Evolutionary conservation across 2,329 filamentous ascomycete species (phyloP).

Genomic region (Penicillium sp.): DNA sequence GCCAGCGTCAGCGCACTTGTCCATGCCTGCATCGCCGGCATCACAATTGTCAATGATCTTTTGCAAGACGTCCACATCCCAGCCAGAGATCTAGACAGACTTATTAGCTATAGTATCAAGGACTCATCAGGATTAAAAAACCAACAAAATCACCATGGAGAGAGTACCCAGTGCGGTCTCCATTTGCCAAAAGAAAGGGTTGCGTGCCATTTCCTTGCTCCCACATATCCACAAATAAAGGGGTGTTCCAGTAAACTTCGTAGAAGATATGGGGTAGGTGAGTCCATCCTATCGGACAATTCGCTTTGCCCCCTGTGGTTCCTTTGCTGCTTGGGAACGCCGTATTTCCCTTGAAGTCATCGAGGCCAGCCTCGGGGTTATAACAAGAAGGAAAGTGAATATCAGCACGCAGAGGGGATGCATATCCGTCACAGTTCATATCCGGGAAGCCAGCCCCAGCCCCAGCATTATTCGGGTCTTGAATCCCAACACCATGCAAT

Average conservation of each 20-base stretch:
- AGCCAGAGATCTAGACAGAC: conserved; percentile 20
- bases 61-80: conserved; percentile 24
- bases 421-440: conserved; percentile 27
- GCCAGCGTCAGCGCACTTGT: conserved; percentile 24
- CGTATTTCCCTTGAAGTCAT: conserved; percentile 20
- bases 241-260: conserved; percentile 29
- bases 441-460: conserved; percentile 26
- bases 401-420: conserved; percentile 25
- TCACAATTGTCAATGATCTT: conserved; percentile 27
- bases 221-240: conserved; percentile 19
- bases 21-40: conserved; percentile 24
- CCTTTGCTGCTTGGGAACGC: conserved; percentile 23
- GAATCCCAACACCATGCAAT: conserved; percentile 25
- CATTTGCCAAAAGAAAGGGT: conserved; percentile 23
- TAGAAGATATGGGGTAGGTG: conserved; percentile 28
- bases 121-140: background rate
- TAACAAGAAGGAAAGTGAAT: conserved; percentile 29
- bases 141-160: conserved; percentile 27
- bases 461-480: conserved; percentile 23
- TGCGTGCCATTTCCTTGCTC: conserved; percentile 18
- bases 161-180: conserved; percentile 25
- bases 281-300: conserved; percentile 23
- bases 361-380: conserved; percentile 21
- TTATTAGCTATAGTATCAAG: conserved; percentile 1
- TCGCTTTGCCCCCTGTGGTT: conserved; percentile 19